Conservation (phyloP, 352 stramenopile species). For the Elongisporangium prolatum region DNA sequence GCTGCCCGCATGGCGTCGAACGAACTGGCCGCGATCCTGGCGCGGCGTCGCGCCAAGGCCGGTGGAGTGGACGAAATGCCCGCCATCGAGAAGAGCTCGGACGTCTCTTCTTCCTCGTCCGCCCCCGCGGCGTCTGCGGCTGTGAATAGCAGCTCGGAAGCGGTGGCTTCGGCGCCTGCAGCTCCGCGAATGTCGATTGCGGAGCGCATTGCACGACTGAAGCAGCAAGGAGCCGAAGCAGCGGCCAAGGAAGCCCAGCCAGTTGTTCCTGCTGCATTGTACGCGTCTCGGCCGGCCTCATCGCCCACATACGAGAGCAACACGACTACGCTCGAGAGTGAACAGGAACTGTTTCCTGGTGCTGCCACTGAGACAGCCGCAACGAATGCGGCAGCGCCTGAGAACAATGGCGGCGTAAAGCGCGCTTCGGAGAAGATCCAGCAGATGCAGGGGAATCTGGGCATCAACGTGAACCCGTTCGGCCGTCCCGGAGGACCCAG, state of each 20-base stretch:
- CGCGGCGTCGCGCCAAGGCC: constrained; percentile 65
- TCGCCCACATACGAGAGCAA: constrained; percentile 1
- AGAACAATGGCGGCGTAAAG: constrained; percentile 22
- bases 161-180: constrained; percentile 2
- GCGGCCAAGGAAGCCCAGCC: constrained; percentile 6
- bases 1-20: constrained; percentile 56
- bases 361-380: background rate
- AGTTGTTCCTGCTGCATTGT: background rate
- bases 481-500: constrained; percentile 31
- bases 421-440: constrained; percentile 57
- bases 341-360: background rate
- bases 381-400: constrained; percentile 9
- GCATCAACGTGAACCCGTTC: constrained; percentile 84
- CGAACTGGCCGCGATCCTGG: constrained; percentile 79
- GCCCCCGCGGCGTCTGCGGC: constrained; percentile 11
- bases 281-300: constrained; percentile 1
- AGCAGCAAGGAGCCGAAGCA: constrained; percentile 54
- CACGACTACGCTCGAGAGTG: background rate
- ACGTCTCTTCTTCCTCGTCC: constrained; percentile 1
- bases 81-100: constrained; percentile 22
- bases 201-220: constrained; percentile 69
- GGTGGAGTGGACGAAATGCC: constrained; percentile 30
- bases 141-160: constrained; percentile 6
- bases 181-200: constrained; percentile 48
- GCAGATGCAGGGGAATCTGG: constrained; percentile 74